phyloP scores from a whole-genome alignment of 164 flowering plant genomes.

The Chloranthus sessilifolius region DNA sequence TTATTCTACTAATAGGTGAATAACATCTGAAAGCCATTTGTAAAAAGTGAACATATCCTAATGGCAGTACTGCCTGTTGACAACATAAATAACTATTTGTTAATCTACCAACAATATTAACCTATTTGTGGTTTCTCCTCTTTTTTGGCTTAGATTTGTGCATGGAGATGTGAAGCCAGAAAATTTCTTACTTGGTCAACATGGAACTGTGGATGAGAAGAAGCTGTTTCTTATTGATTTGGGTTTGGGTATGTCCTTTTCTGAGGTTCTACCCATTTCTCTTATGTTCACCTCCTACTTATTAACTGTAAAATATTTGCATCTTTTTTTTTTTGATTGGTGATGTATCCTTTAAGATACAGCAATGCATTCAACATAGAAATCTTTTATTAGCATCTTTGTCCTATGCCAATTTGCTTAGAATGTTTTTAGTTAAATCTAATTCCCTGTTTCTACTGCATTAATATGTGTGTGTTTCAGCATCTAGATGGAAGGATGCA shows the following conservation, averaged over 20 bases:
- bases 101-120: too few relatives aligned
- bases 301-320: too few relatives aligned
- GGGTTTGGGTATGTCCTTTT: conserved; percentile 66
- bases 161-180: conserved; percentile 99
- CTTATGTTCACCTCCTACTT: too few relatives aligned
- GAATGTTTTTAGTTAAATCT: conserved; percentile 7
- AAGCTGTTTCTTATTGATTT: conserved; percentile 89
- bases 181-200: conserved; percentile 90
- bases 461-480: conserved; percentile 34
- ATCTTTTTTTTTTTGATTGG: too few relatives aligned
- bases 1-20: too few relatives aligned
- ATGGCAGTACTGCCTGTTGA: too few relatives aligned
- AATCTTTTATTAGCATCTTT: not conserved
- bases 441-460: conserved; percentile 12
- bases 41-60: too few relatives aligned
- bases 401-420: not conserved
- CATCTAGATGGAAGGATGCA: conserved; percentile 76
- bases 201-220: conserved; percentile 73
- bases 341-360: not conserved
- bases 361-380: not conserved
- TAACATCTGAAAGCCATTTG: too few relatives aligned
- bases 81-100: too few relatives aligned
- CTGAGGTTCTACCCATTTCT: not conserved
- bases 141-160: conserved; percentile 52
- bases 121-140: not conserved